Conservation (phyloP, 2,329 filamentous ascomycete genomes). For the Madurella fahalii region DNA sequence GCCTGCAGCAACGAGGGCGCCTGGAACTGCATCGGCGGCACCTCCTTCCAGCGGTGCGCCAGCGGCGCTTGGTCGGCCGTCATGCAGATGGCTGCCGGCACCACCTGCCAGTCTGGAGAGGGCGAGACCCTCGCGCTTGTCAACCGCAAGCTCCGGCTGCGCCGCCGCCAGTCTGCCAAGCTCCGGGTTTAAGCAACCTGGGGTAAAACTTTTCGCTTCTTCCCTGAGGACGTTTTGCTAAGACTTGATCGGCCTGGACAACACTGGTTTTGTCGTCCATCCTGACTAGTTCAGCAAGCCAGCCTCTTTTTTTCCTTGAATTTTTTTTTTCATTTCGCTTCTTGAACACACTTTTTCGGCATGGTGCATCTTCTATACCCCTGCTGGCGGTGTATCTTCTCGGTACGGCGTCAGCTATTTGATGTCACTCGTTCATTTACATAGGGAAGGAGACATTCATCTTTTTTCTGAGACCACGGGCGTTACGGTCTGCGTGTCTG, state of each 20-base stretch:
- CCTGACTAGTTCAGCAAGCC: not conserved
- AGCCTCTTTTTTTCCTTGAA: not conserved
- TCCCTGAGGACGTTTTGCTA: not conserved
- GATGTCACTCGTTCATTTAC: conserved; percentile 13
- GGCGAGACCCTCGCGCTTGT: conserved; percentile 8
- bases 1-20: conserved; percentile 44
- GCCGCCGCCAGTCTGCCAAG: conserved; percentile 4
- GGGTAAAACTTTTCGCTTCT: not conserved
- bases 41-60: conserved; percentile 50
- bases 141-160: not conserved
- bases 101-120: conserved; percentile 40
- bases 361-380: conserved; percentile 6
- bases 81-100: conserved; percentile 43
- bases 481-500: not conserved
- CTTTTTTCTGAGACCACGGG: not conserved
- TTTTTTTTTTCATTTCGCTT: not conserved
- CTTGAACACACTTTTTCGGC: not conserved
- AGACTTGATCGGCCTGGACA: not conserved
- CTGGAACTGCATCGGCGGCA: conserved; percentile 48
- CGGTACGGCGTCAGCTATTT: not conserved
- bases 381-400: not conserved
- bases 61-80: conserved; percentile 43
- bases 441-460: not conserved
- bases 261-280: not conserved
- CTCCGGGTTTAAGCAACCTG: not conserved